A percentile compares a stretch with the other conserved stretches of the same genome.
Conservation (phyloP, 163 green algal genomes). For the Chlamydomonas reinhardtii region DNA sequence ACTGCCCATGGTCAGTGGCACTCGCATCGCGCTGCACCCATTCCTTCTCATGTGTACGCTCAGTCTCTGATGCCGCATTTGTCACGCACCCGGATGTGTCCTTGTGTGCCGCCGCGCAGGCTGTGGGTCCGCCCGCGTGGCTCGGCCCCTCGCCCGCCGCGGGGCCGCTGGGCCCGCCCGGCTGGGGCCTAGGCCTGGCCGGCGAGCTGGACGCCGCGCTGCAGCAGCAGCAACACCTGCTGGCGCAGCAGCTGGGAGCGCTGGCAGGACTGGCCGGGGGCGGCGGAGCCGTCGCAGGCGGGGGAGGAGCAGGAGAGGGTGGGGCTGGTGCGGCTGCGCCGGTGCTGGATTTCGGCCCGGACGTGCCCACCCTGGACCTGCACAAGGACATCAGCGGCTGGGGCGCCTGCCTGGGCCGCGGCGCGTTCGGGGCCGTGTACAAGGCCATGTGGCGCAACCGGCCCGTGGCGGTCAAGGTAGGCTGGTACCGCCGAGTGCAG, state of each 20-base stretch:
- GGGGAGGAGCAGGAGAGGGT: not conserved
- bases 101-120: not conserved
- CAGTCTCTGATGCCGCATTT: too few species aligned
- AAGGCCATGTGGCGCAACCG: slow-evolving; percentile 11
- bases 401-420: slow-evolving; percentile 23
- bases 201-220: too few species aligned
- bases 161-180: slow-evolving; percentile 12
- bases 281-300: not conserved
- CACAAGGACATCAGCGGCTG: slow-evolving; percentile 16
- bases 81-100: too few species aligned
- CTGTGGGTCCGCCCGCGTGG: slow-evolving; percentile 21
- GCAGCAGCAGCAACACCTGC: not conserved
- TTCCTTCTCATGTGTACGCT: too few species aligned
- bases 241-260: not conserved
- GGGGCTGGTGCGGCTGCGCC: too few species aligned
- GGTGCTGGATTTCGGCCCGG: slow-evolving; percentile 20
- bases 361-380: slow-evolving; percentile 28
- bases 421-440: slow-evolving; percentile 31
- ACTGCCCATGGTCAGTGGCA: too few species aligned
- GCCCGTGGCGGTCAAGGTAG: slow-evolving; percentile 32
- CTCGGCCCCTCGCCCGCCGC: not conserved
- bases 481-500: too few species aligned
- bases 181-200: too few species aligned
- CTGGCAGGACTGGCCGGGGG: not conserved
- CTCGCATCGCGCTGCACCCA: too few species aligned